A percentile compares a stretch with the other conserved stretches of the same genome.
Evolutionary conservation across 495 filamentous ascomycete species (phyloP).

Genomic region (Hypoxylon lenormandii): DNA sequence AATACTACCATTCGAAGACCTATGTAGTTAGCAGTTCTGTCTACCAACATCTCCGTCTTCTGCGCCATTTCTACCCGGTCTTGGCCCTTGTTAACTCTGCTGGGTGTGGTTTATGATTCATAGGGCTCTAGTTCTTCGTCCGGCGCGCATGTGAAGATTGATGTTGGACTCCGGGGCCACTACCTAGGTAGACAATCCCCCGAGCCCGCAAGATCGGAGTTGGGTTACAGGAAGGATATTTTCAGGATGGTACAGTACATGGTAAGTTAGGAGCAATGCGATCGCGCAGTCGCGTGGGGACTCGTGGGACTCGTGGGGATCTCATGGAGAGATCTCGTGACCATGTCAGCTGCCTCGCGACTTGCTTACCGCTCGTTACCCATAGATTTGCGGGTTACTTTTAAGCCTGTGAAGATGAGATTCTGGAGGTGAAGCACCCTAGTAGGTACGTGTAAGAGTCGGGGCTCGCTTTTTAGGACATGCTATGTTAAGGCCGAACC

Average conservation of each 20-base stretch:
- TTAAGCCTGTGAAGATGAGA: no score
- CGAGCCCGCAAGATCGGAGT: neutral
- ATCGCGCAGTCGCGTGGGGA: neutral
- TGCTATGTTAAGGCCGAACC: slow-evolving; percentile 5
- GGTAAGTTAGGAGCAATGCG: neutral
- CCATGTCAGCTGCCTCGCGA: neutral
- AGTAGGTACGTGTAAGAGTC: no score
- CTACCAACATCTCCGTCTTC: no score
- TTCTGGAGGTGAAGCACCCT: no score
- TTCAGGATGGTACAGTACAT: neutral
- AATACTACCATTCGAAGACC: neutral
- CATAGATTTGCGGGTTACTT: no score
- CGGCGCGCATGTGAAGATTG: neutral
- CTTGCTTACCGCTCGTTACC: neutral
- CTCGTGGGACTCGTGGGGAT: slow-evolving; percentile 1
- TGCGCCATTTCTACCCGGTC: no score
- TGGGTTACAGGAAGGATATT: neutral
- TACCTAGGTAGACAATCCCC: neutral
- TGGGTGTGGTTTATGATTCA: no score
- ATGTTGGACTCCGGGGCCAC: neutral
- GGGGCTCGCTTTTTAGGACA: no score
- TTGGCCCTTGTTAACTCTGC: no score
- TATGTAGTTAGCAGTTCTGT: no score
- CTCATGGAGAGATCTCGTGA: slow-evolving; percentile 1
- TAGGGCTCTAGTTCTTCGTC: neutral